These are phyloP conservation scores for Sclerotinia sclerotiorum DNA, from an alignment of 2,329 filamentous ascomycete species.

Conservation along the genomic window DNA sequence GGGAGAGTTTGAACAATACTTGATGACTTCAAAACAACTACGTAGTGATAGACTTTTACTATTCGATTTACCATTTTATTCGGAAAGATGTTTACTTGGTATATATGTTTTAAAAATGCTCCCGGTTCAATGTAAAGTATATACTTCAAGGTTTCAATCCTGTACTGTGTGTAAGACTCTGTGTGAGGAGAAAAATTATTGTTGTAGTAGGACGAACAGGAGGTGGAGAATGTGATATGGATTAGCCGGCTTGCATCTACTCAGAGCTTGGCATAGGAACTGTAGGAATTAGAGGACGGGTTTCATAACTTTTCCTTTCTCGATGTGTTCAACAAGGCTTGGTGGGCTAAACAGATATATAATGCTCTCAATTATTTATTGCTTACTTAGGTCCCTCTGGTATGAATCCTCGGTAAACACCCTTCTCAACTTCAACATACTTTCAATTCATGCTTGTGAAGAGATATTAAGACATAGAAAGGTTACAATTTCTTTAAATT, in stretches of 20 bases:
- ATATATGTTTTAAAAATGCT: not conserved
- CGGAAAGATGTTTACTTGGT: not conserved
- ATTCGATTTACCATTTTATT: not conserved
- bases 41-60: too few species aligned
- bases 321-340: too few species aligned
- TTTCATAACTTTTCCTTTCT: too few species aligned
- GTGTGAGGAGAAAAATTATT: not conserved
- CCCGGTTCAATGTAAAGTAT: not conserved
- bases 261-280: not conserved
- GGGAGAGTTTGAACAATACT: not conserved
- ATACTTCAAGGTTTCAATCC: not conserved
- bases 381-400: too few species aligned
- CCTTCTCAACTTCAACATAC: too few species aligned
- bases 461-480: not conserved
- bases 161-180: not conserved
- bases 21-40: not conserved
- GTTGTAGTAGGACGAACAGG: not conserved
- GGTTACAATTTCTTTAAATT: not conserved
- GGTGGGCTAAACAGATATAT: too few species aligned
- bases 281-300: not conserved
- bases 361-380: too few species aligned
- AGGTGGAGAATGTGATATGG: not conserved
- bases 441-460: not conserved
- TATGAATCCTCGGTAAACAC: too few species aligned
- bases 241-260: not conserved